phyloP scores from a whole-genome alignment of 768 basidiomycete species.

The Rhodotorula sphaerocarpa region DNA sequence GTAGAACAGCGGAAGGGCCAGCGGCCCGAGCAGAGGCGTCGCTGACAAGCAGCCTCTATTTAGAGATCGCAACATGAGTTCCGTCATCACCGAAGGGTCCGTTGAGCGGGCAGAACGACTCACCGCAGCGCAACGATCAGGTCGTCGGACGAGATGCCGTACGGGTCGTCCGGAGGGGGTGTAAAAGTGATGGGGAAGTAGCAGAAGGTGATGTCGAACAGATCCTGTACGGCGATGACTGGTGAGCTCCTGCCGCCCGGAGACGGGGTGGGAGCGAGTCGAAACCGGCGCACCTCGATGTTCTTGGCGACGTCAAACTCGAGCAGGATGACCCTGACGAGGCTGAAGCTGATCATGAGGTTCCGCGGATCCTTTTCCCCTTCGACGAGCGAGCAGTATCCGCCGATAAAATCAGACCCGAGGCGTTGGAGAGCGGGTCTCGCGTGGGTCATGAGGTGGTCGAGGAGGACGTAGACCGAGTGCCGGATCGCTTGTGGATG shows the following conservation, averaged over 20 bases:
- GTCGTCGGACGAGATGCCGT: conserved; percentile 81
- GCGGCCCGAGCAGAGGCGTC: conserved; percentile 68
- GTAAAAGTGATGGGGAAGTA: conserved; percentile 98
- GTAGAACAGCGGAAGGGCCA: conserved; percentile 78
- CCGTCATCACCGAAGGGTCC: background rate
- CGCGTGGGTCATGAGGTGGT: conserved; percentile 65
- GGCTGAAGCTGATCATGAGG: conserved; percentile 77
- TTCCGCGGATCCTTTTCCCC: conserved; percentile 98
- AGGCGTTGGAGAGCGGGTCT: conserved; percentile 30
- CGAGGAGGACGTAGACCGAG: conserved; percentile 69
- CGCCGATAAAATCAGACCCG: conserved; percentile 52
- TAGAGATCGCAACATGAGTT: conserved; percentile 6
- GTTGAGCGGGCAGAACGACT: too few relatives aligned
- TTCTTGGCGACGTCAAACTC: conserved; percentile 72
- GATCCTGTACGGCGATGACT: conserved; percentile 50
- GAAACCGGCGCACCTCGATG: conserved; percentile 57
- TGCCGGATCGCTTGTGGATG: conserved; percentile 75
- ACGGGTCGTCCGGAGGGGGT: conserved; percentile 86
- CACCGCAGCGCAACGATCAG: conserved; percentile 62
- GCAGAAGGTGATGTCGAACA: conserved; percentile 93
- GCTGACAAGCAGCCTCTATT: conserved; percentile 63
- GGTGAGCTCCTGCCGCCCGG: background rate
- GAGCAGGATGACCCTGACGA: conserved; percentile 72
- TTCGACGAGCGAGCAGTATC: conserved; percentile 72
- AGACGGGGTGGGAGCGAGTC: background rate